These are phyloP conservation scores for Colletotrichum plurivorum DNA, from an alignment of 2,329 filamentous ascomycete species.

Conservation along the genomic window DNA sequence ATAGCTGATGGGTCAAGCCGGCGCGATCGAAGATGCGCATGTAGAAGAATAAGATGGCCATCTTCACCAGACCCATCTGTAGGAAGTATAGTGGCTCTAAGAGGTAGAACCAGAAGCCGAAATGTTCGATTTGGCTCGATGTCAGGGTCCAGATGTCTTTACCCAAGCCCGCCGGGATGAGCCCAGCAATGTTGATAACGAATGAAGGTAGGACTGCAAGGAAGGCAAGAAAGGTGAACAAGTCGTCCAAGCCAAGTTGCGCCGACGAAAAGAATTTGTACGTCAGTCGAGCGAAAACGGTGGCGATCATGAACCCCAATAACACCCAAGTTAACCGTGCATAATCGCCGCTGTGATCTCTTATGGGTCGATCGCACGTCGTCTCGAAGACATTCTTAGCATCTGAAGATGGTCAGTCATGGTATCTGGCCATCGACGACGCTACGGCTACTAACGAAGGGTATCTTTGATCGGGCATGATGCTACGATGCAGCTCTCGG, in stretches of 20 bases:
- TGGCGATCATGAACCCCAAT: constrained; percentile 41
- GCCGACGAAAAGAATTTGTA: constrained; percentile 45
- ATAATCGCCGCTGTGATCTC: constrained; percentile 29
- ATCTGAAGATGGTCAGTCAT: constrained; percentile 9
- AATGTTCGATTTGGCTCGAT: constrained; percentile 43
- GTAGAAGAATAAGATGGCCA: constrained; percentile 59
- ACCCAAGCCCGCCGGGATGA: constrained; percentile 48
- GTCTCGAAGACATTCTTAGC: constrained; percentile 28
- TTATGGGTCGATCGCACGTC: constrained; percentile 26
- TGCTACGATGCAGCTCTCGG: constrained; percentile 28
- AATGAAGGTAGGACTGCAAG: constrained; percentile 43
- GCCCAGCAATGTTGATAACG: constrained; percentile 43
- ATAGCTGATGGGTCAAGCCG: constrained; percentile 49
- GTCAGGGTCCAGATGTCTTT: constrained; percentile 52
- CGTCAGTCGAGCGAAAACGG: constrained; percentile 52
- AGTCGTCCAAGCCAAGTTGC: constrained; percentile 50
- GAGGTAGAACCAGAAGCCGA: constrained; percentile 49
- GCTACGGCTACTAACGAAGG: constrained; percentile 20
- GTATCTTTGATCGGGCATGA: constrained; percentile 29
- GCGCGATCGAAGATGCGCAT: constrained; percentile 55
- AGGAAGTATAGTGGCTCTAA: constrained; percentile 56
- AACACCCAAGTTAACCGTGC: constrained; percentile 24
- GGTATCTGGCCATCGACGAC: too few relatives aligned
- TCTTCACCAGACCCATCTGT: constrained; percentile 54
- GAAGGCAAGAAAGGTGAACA: constrained; percentile 44